A percentile compares a stretch with the other conserved stretches of the same genome.
Conservation (phyloP, 2,329 filamentous ascomycete genomes). For the Xylariaceae sp. region DNA sequence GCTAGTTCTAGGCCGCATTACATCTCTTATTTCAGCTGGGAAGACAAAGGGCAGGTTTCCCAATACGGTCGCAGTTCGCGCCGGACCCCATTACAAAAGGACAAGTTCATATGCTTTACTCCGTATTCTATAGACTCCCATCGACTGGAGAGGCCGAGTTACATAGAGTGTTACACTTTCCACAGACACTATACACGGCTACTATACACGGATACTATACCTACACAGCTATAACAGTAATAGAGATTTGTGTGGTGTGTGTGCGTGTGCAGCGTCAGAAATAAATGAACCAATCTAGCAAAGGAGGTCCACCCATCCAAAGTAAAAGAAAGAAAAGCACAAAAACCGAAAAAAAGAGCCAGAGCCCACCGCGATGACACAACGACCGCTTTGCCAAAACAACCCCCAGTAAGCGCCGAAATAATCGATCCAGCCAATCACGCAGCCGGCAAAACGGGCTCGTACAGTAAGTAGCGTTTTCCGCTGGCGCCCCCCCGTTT, state of each 20-base stretch:
- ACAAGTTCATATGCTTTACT: background rate
- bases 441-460: background rate
- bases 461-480: slow-evolving; percentile 17
- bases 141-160: too few relatives aligned
- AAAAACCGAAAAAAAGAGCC: background rate
- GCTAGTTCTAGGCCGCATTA: background rate
- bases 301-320: background rate
- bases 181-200: too few relatives aligned
- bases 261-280: too few relatives aligned
- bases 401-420: slow-evolving; percentile 11
- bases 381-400: background rate
- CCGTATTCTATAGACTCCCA: background rate
- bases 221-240: too few relatives aligned
- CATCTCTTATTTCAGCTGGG: background rate
- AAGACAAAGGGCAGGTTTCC: background rate
- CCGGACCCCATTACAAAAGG: too few relatives aligned
- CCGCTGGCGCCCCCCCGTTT: slow-evolving; percentile 6
- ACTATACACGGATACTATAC: too few relatives aligned
- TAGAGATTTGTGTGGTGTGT: too few relatives aligned
- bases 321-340: too few relatives aligned
- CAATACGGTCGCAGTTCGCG: background rate
- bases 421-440: slow-evolving; percentile 16
- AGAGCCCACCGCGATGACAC: background rate
- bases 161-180: too few relatives aligned
- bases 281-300: too few relatives aligned